phyloP scores from a whole-genome alignment of 2,329 filamentous ascomycete genomes.

The Geosmithia putterillii region DNA sequence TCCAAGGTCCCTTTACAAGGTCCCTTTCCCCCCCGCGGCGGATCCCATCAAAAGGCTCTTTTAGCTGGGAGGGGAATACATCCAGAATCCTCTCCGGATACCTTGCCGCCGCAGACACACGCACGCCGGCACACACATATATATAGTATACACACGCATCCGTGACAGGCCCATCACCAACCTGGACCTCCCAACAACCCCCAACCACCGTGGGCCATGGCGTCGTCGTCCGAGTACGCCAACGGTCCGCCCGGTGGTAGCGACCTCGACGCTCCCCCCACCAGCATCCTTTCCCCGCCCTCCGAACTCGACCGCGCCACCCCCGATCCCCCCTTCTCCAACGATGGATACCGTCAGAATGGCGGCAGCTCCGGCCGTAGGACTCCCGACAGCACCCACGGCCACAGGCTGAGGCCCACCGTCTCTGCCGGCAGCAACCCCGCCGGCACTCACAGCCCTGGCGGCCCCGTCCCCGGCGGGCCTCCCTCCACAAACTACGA shows the following conservation, averaged over 20 bases:
- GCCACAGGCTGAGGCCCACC: constrained; percentile 18
- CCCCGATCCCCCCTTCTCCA: constrained; percentile 16
- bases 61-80: constrained; percentile 11
- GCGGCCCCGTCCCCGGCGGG: background rate
- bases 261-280: constrained; percentile 13
- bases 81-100: constrained; percentile 2
- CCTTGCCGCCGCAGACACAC: background rate
- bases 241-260: constrained; percentile 24
- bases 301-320: constrained; percentile 9
- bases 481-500: constrained; percentile 16
- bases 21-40: constrained; percentile 1
- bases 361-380: constrained; percentile 12
- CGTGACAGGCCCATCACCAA: no score
- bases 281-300: constrained; percentile 1
- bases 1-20: no score
- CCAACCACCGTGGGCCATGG: constrained; percentile 19
- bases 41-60: constrained; percentile 5
- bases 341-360: constrained; percentile 23
- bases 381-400: constrained; percentile 22
- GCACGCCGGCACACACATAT: background rate
- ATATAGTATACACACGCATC: background rate
- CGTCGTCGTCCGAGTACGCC: constrained; percentile 28
- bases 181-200: constrained; percentile 7
- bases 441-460: constrained; percentile 1
- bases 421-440: constrained; percentile 19